Evolutionary conservation across 2,329 filamentous ascomycete genomes (phyloP), one percentile per base, ranked within the genome.

Genomic region (Chrysosporium keratinophilum): DNA sequence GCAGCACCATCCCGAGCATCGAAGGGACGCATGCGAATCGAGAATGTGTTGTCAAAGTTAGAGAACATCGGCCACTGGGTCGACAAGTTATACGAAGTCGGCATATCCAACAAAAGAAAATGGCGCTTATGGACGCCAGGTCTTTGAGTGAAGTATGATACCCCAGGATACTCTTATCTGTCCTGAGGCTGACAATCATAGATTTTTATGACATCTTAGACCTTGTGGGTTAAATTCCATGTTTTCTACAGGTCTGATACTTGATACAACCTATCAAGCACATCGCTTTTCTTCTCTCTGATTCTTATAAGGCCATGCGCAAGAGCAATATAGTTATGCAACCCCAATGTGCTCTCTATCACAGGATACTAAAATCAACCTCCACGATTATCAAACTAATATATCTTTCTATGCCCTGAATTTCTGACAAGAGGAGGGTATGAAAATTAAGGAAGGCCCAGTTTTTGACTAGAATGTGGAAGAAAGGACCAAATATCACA

Each of bases 31-130:
- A 67, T 62, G 65, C 62, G 35, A 69, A 68, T 46, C 72, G 71
- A 51, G 73, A 70, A 19, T 44, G 74, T 74, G 28, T 77, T 72
- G 31, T 75, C 76, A 55, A 72, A 67, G 56, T 47, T 20, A 59
- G 28, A 71, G 69, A 67, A 71, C 76, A 57, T 41, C 64, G 60
- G 35, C 69, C 70, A 17, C 74, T 78, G 23, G 81, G 78, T 47
- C 79, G 88, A 59, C 87, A 90, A 66, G 79, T 85, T 52, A 81
- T 90, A 45, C 77, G 91, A 58, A 82, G 87, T 60, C 79, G 88
- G 56, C 88, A 90, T 69, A 95, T 97, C 63, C 85, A 85, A 54
- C 87, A 93, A 62, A 97, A 97, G 75, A 83, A 82, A 63, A 81
- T 84, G 73, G 89, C 90, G 1, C 79, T 89, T 55, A 79, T 88